Conservation (phyloP, 179 eudicot genomes). For the Silene coronaria region DNA sequence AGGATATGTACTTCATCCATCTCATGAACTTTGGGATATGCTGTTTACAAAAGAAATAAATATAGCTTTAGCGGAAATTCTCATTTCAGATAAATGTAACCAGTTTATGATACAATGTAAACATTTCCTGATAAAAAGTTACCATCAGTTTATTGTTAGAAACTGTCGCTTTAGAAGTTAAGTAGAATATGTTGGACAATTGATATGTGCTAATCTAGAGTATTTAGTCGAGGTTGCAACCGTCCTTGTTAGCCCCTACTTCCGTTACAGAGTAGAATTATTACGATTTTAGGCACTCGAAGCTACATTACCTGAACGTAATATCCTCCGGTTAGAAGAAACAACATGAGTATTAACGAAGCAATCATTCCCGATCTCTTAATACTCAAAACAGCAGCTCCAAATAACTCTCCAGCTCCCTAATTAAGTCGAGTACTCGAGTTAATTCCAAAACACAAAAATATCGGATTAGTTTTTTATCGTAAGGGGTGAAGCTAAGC, state of each 20-base stretch:
- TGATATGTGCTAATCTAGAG: too few species aligned
- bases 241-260: too few species aligned
- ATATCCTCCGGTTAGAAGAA: slow-evolving; percentile 97
- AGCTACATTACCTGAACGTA: slow-evolving; percentile 72
- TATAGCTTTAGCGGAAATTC: background rate
- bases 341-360: slow-evolving; percentile 80
- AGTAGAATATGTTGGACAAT: too few species aligned
- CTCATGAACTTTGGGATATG: slow-evolving; percentile 86
- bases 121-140: too few species aligned
- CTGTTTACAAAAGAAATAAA: slow-evolving; percentile 33
- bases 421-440: slow-evolving; percentile 13
- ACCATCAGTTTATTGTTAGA: too few species aligned
- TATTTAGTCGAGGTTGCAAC: too few species aligned
- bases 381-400: slow-evolving; percentile 83
- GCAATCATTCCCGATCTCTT: slow-evolving; percentile 89
- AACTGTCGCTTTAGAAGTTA: too few species aligned
- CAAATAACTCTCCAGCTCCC: slow-evolving; percentile 98
- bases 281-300: background rate
- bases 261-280: too few species aligned
- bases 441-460: too few species aligned
- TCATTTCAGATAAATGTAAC: too few species aligned
- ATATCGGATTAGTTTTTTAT: background rate
- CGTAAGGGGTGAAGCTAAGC: background rate
- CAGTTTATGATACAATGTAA: too few species aligned
- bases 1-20: slow-evolving; percentile 86